Evolutionary conservation across 2,329 filamentous ascomycete genomes (phyloP).

Genomic region (Exophiala sp.): DNA sequence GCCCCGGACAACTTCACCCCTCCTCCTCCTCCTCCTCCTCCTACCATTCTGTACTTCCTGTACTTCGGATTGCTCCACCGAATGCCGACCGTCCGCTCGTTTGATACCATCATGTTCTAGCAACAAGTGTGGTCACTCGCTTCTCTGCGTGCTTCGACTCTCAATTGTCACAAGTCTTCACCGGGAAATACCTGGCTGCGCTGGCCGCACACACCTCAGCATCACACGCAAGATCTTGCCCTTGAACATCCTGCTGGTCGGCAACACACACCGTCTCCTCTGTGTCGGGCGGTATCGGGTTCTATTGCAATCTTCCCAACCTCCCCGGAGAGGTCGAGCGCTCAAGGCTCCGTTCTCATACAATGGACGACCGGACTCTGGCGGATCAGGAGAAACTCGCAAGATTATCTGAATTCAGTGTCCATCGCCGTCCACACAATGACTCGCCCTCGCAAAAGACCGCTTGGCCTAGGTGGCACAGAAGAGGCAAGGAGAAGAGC

Average conservation of each 20-base stretch:
- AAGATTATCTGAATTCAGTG: neutral
- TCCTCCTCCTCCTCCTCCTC: neutral
- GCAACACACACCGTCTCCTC: neutral
- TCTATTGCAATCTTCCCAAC: constrained; percentile 2
- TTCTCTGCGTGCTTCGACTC: constrained; percentile 4
- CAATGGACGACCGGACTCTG: constrained; percentile 6
- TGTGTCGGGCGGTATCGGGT: neutral
- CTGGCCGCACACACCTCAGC: constrained; percentile 16
- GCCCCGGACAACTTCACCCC: neutral
- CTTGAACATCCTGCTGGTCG: neutral
- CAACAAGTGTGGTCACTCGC: constrained; percentile 23
- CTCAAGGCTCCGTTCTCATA: constrained; percentile 1
- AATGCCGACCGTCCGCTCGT: constrained; percentile 4
- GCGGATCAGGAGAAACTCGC: constrained; percentile 23
- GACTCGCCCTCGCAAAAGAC: constrained; percentile 28
- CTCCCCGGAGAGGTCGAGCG: neutral
- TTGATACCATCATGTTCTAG: constrained; percentile 17
- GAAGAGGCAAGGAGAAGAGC: constrained; percentile 28
- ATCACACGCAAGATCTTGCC: neutral
- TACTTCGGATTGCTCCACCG: neutral
- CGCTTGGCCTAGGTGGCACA: constrained; percentile 27
- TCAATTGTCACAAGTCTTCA: neutral
- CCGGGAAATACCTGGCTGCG: constrained; percentile 16
- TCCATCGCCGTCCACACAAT: constrained; percentile 22
- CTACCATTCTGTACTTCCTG: neutral